Evolutionary conservation across 306 rosid species (phyloP).

Genomic region (Lathyrus sativus): DNA sequence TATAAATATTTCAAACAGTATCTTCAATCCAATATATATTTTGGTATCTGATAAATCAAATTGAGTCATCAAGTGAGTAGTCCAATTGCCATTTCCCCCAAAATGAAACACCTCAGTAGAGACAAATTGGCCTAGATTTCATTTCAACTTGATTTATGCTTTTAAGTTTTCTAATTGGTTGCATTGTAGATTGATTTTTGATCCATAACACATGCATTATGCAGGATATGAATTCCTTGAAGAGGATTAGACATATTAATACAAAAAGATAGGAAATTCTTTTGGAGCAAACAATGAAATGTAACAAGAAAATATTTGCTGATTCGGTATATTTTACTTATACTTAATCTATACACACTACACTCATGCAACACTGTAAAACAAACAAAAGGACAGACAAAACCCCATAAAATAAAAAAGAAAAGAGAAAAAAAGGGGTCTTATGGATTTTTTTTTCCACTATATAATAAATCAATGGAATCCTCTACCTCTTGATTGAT

Average conservation of each 20-base stretch:
- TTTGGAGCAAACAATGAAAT: not conserved
- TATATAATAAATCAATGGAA: constrained; percentile 47
- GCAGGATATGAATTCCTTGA: too few relatives aligned
- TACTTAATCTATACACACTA: constrained; percentile 26
- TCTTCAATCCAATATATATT: too few relatives aligned
- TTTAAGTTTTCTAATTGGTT: too few relatives aligned
- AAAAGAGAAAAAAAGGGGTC: not conserved
- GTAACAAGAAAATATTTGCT: constrained; percentile 13
- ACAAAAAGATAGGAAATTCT: not conserved
- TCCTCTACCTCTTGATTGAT: constrained; percentile 85
- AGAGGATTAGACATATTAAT: not conserved
- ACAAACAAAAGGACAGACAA: not conserved
- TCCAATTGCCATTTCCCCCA: too few relatives aligned
- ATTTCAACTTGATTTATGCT: too few relatives aligned
- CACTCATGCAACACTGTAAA: constrained; percentile 25
- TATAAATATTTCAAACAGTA: too few relatives aligned
- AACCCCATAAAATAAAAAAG: not conserved
- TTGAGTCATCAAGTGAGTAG: too few relatives aligned
- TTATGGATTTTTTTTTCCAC: not conserved
- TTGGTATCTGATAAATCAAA: too few relatives aligned
- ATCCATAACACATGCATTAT: too few relatives aligned
- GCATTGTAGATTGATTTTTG: too few relatives aligned
- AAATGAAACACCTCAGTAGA: too few relatives aligned
- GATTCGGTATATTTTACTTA: constrained; percentile 1
- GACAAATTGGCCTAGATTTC: too few relatives aligned